Percentiles rank a stretch among this genome's conserved stretches.
phyloP scores from a whole-genome alignment of 257 asterid genomes.

The Solanum corneliomulleri region DNA sequence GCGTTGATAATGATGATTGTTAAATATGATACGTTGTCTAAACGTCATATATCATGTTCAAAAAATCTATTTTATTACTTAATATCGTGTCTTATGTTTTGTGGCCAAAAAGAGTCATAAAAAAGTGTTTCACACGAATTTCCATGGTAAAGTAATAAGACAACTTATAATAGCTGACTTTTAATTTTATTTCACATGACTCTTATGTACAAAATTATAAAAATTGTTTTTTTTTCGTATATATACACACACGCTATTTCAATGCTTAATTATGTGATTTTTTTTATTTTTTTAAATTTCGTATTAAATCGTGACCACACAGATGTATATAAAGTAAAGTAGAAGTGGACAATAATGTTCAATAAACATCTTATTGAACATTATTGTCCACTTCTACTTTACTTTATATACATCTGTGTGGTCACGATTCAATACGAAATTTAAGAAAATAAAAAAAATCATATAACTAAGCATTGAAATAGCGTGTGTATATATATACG shows the following conservation, averaged over 20 bases:
- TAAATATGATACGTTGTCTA: not conserved
- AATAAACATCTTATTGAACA: no score
- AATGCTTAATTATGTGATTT: fast-evolving
- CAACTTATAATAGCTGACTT: not conserved
- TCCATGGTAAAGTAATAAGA: not conserved
- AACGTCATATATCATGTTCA: not conserved
- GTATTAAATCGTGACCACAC: fast-evolving
- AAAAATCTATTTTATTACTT: not conserved
- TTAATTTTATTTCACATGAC: not conserved
- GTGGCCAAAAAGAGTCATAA: not conserved
- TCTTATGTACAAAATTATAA: not conserved
- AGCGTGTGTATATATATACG: no score
- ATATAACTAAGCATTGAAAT: no score
- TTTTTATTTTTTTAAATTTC: not conserved
- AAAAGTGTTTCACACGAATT: not conserved
- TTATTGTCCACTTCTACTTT: no score
- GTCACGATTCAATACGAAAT: no score
- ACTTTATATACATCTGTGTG: no score
- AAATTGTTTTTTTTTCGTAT: not conserved
- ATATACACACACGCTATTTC: not conserved
- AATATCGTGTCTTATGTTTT: not conserved
- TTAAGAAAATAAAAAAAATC: no score
- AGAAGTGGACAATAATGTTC: not conserved
- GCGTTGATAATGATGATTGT: not conserved
- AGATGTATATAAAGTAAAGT: not conserved